Percentiles rank a stretch among this genome's conserved stretches.
Conservation (phyloP, 2,329 filamentous ascomycete species). For the Lachnellula hyalina region DNA sequence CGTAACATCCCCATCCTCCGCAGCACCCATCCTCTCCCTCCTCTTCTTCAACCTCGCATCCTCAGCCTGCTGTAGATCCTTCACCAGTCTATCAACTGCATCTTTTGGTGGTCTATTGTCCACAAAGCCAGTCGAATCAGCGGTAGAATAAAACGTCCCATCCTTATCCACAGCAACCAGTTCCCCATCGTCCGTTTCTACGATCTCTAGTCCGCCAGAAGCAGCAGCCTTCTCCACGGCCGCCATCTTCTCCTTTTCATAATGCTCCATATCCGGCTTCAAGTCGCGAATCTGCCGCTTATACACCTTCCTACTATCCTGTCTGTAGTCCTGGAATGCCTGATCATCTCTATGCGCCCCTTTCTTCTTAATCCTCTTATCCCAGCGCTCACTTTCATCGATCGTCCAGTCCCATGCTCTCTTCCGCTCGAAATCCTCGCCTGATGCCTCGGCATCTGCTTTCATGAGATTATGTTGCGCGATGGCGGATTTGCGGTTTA, state of each 20-base stretch:
- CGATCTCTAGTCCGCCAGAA: conserved; percentile 80
- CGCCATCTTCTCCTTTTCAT: conserved; percentile 79
- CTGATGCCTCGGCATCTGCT: conserved; percentile 77
- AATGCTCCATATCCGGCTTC: conserved; percentile 72
- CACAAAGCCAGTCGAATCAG: conserved; percentile 73
- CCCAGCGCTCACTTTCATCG: conserved; percentile 92
- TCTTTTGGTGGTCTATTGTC: conserved; percentile 84
- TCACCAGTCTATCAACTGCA: conserved; percentile 81
- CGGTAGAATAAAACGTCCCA: conserved; percentile 85
- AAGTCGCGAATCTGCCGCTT: conserved; percentile 81
- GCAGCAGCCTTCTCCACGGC: conserved; percentile 81
- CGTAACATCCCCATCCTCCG: conserved; percentile 86
- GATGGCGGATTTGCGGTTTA: conserved; percentile 82
- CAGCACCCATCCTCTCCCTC: conserved; percentile 68
- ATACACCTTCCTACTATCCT: conserved; percentile 88
- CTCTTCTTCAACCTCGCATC: conserved; percentile 81
- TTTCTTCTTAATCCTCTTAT: conserved; percentile 84
- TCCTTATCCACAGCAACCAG: conserved; percentile 89
- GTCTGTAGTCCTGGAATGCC: conserved; percentile 82
- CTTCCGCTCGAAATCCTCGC: conserved; percentile 95
- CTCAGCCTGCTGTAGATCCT: conserved; percentile 82
- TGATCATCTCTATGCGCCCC: conserved; percentile 74
- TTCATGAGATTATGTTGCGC: conserved; percentile 91
- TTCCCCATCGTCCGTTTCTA: conserved; percentile 93
- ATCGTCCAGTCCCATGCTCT: conserved; percentile 98